Conservation (phyloP, 768 basidiomycete genomes). For the Pleurotus djamor region DNA sequence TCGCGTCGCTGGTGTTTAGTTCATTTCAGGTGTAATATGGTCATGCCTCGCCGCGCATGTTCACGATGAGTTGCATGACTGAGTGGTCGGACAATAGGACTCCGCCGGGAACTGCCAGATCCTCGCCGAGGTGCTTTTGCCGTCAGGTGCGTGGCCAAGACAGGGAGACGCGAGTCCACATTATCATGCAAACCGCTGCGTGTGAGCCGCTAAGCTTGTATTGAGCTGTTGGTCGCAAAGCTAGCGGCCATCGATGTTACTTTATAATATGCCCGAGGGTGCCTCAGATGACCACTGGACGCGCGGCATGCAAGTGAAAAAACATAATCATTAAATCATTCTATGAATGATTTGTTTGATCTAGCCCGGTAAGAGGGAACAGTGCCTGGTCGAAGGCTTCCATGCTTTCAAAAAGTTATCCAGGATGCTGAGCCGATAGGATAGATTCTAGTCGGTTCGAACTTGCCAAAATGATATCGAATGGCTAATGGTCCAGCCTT, state of each 20-base stretch:
- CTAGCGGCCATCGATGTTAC: not conserved
- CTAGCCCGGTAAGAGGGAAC: not conserved
- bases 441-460: not conserved
- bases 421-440: not conserved
- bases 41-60: too few species aligned
- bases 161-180: not conserved
- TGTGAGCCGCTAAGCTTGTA: not conserved
- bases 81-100: not conserved
- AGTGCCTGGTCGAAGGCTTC: not conserved
- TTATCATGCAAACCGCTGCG: constrained; percentile 5
- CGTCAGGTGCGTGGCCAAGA: constrained; percentile 7
- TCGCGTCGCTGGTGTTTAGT: too few species aligned
- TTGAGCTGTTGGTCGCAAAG: not conserved
- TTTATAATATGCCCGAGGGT: not conserved
- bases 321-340: not conserved
- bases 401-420: too few species aligned
- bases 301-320: not conserved
- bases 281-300: constrained; percentile 2
- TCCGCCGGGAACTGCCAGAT: constrained; percentile 5
- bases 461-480: not conserved
- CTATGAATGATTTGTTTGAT: not conserved
- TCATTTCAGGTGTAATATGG: too few species aligned
- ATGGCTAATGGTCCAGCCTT: not conserved
- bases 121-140: not conserved
- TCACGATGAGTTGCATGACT: too few species aligned